A percentile compares a stretch with the other conserved stretches of the same genome.
phyloP scores from a whole-genome alignment of 768 basidiomycete species.

The Boletus tomentosulus region DNA sequence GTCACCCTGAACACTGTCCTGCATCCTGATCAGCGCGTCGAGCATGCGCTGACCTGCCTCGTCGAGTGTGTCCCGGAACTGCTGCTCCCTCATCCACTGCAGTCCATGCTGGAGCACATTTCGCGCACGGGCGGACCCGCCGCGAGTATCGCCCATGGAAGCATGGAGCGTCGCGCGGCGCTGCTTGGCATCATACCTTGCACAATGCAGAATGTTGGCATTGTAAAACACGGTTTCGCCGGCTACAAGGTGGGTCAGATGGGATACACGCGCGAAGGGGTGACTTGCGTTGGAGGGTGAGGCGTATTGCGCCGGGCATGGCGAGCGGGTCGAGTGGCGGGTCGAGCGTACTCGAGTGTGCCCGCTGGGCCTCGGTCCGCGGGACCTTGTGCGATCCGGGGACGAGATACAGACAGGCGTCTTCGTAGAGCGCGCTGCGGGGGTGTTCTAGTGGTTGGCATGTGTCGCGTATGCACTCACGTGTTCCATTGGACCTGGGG shows the following conservation, averaged over 20 bases:
- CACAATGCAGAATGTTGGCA: constrained; percentile 74
- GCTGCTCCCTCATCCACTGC: constrained; percentile 58
- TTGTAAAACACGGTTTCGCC: constrained; percentile 81
- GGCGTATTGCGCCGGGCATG: constrained; percentile 65
- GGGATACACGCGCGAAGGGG: too few relatives aligned
- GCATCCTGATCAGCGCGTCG: constrained; percentile 52
- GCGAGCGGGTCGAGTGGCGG: constrained; percentile 55
- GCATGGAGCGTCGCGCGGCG: constrained; percentile 68
- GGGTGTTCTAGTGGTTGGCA: too few relatives aligned
- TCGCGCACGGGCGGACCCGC: constrained; percentile 59
- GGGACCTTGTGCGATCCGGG: constrained; percentile 61
- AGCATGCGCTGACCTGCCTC: constrained; percentile 49
- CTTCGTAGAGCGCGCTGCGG: constrained; percentile 58
- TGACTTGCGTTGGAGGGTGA: constrained; percentile 50
- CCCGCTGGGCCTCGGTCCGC: constrained; percentile 55
- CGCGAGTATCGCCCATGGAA: constrained; percentile 57
- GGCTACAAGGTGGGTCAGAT: constrained; percentile 32
- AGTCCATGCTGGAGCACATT: constrained; percentile 76
- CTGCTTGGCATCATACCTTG: constrained; percentile 48
- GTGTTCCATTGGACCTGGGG: constrained; percentile 77
- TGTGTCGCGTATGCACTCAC: too few relatives aligned
- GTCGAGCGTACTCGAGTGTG: constrained; percentile 45
- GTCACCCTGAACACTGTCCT: constrained; percentile 36
- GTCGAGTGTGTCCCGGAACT: constrained; percentile 45
- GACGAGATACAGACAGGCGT: constrained; percentile 67